Percentiles rank a stretch among this genome's conserved stretches.
Conservation (phyloP, 225 moss, liverwort and hornwort species). For the Rhytidiadelphus loreus region DNA sequence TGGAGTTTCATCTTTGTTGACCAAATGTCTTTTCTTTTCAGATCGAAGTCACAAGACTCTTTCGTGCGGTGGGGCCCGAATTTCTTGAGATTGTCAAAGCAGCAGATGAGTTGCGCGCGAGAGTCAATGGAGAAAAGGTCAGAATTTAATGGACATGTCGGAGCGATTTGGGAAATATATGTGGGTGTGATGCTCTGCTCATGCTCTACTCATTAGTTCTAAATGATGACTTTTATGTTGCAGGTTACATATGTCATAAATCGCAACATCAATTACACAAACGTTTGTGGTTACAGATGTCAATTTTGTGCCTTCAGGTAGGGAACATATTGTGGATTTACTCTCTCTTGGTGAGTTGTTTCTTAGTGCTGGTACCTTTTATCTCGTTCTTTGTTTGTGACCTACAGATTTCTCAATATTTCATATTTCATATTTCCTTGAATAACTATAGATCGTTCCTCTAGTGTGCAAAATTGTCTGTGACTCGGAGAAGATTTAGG, state of each 20-base stretch:
- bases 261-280: neutral
- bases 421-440: neutral
- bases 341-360: neutral
- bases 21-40: constrained; percentile 6
- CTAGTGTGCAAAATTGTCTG: neutral
- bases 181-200: neutral
- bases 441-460: neutral
- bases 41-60: constrained; percentile 10
- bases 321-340: neutral
- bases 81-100: neutral
- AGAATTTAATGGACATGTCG: neutral
- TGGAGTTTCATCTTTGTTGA: neutral
- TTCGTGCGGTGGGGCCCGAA: neutral
- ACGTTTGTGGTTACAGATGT: neutral
- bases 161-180: neutral
- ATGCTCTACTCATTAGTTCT: neutral
- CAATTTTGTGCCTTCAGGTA: neutral
- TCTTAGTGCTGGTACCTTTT: neutral
- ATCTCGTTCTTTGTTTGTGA: neutral
- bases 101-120: neutral
- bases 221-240: neutral
- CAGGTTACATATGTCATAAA: neutral
- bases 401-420: neutral
- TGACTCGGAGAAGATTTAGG: neutral
- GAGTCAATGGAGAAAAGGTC: neutral